Percentiles rank a stretch among this genome's conserved stretches.
phyloP scores from a whole-genome alignment of 176 grass and related monocot species.

The Aechmea fasciata region DNA sequence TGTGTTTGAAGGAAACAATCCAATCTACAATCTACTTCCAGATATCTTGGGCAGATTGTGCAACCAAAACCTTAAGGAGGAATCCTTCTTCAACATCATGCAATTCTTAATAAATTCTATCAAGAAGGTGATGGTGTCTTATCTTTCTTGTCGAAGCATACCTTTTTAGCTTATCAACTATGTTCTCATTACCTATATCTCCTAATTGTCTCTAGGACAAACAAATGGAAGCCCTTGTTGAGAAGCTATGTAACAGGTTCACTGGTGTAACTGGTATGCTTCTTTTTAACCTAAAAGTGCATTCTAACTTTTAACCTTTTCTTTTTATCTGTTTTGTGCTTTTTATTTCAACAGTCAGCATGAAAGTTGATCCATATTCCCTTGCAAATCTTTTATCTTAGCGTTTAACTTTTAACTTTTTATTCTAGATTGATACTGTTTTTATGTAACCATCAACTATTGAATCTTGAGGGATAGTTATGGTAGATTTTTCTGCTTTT shows the following conservation, averaged over 20 bases:
- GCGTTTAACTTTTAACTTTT: background rate
- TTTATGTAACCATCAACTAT: too few species aligned
- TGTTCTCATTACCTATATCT: conserved; percentile 9
- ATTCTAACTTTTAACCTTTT: background rate
- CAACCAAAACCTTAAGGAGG: conserved; percentile 79
- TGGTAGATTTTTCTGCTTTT: too few species aligned
- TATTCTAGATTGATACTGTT: background rate
- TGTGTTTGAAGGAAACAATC: conserved; percentile 74
- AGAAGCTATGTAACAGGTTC: conserved; percentile 98
- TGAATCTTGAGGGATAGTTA: too few species aligned
- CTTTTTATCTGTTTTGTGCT: too few species aligned
- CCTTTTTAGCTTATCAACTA: conserved; percentile 11
- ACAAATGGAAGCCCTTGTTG: conserved; percentile 99
- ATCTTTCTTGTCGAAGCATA: conserved; percentile 1
- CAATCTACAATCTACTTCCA: conserved; percentile 97
- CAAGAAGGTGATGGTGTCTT: conserved; percentile 53
- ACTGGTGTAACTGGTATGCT: conserved; percentile 69
- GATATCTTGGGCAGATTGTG: conserved; percentile 87
- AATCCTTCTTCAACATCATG: conserved; percentile 77
- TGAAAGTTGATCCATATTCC: too few species aligned
- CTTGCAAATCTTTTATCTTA: too few species aligned
- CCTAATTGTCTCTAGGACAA: conserved; percentile 55
- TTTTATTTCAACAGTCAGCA: too few species aligned
- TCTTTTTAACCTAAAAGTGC: background rate
- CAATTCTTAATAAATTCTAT: conserved; percentile 89